Conservation (phyloP, 352 stramenopile species). For the Aphanomyces stellatus region DNA sequence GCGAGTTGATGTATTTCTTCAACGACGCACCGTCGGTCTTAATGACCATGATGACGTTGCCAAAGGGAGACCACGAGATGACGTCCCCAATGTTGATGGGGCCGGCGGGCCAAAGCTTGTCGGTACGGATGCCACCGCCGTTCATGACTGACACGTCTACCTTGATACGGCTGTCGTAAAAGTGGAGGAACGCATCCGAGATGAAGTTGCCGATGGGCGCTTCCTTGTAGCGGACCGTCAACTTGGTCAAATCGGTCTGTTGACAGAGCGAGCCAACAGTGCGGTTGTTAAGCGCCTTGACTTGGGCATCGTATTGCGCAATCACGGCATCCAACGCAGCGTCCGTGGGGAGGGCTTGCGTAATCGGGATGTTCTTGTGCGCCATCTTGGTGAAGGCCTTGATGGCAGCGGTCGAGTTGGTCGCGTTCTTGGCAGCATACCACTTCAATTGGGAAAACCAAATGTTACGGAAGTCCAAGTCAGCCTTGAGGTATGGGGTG, state of each 20-base stretch:
- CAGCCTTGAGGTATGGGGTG: conserved; percentile 63
- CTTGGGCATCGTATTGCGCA: conserved; percentile 31
- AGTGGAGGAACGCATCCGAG: conserved; percentile 34
- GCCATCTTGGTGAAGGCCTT: conserved; percentile 35
- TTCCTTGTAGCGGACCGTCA: conserved; percentile 40
- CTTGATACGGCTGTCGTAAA: conserved; percentile 34
- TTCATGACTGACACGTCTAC: conserved; percentile 55
- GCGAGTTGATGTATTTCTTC: conserved; percentile 44
- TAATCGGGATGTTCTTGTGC: conserved; percentile 44
- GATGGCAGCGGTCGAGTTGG: conserved; percentile 29
- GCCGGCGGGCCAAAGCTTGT: conserved; percentile 44
- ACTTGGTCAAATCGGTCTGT: conserved; percentile 40
- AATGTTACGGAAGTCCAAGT: conserved; percentile 63
- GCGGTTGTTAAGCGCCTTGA: conserved; percentile 34
- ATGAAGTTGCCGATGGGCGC: conserved; percentile 49
- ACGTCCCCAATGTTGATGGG: conserved; percentile 46
- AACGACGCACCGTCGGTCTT: conserved; percentile 45
- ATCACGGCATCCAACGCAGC: conserved; percentile 40
- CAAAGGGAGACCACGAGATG: conserved; percentile 57
- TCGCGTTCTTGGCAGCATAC: conserved; percentile 34
- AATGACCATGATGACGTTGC: conserved; percentile 52
- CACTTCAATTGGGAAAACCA: conserved; percentile 54
- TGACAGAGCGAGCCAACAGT: conserved; percentile 48
- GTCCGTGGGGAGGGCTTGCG: conserved; percentile 49
- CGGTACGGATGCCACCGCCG: conserved; percentile 53